Percentiles rank a stretch among this genome's conserved stretches.
Evolutionary conservation across 164 flowering plant genomes (phyloP).

Genomic region (Paratinospora sagittata): DNA sequence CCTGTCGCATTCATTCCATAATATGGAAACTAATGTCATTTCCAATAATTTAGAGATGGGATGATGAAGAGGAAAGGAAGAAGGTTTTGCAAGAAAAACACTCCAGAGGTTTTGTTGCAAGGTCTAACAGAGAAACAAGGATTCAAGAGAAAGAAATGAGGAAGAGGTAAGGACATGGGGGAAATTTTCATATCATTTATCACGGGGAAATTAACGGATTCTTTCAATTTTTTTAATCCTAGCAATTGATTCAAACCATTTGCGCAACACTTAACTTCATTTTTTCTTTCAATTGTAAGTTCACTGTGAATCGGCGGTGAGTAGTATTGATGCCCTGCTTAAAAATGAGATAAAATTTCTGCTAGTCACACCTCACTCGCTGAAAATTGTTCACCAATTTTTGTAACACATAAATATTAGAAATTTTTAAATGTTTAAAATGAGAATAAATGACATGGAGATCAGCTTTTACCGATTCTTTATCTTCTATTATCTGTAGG

Average conservation of each 20-base stretch:
- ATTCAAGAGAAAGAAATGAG: slow-evolving; percentile 46
- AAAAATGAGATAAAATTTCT: too few species aligned
- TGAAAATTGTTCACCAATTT: too few species aligned
- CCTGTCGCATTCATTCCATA: neutral
- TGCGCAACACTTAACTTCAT: neutral
- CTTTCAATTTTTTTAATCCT: neutral
- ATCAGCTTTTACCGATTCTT: neutral
- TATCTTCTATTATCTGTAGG: neutral
- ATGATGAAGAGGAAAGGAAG: slow-evolving; percentile 59
- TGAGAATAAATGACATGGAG: neutral
- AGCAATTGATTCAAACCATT: neutral
- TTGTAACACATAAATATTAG: too few species aligned
- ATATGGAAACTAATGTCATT: slow-evolving; percentile 7
- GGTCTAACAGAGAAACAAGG: slow-evolving; percentile 51
- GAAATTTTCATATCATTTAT: neutral
- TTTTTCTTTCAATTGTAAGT: neutral
- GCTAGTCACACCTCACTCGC: too few species aligned
- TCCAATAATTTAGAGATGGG: slow-evolving; percentile 51
- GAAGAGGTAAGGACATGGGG: slow-evolving; percentile 37
- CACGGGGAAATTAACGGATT: neutral
- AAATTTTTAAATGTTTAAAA: too few species aligned
- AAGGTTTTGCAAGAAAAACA: slow-evolving; percentile 66
- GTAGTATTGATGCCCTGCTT: too few species aligned
- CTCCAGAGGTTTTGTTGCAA: slow-evolving; percentile 59
- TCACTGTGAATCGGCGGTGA: too few species aligned